A percentile compares a stretch with the other conserved stretches of the same genome.
These are phyloP conservation scores for Penicillium fimorum DNA, from an alignment of 495 filamentous ascomycete genomes.

Conservation along the genomic window DNA sequence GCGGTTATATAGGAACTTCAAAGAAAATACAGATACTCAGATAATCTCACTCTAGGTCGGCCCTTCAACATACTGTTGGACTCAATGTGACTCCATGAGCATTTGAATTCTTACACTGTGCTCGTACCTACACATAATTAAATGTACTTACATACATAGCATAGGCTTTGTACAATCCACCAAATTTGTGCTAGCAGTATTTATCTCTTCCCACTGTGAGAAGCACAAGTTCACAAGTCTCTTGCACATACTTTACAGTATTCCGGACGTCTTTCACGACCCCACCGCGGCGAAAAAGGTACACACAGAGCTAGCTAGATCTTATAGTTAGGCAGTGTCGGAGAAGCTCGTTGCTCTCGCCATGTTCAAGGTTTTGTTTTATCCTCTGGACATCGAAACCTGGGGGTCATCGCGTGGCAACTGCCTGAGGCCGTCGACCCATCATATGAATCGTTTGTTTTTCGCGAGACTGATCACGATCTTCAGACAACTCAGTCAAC, in stretches of 20 bases:
- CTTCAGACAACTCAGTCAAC: neutral
- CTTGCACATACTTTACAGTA: too few relatives aligned
- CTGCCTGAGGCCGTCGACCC: neutral
- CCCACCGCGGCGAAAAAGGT: too few relatives aligned
- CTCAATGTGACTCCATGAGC: neutral
- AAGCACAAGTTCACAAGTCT: too few relatives aligned
- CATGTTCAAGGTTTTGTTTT: neutral
- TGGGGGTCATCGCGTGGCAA: neutral
- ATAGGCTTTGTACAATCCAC: too few relatives aligned
- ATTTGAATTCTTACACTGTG: neutral
- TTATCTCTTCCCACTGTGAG: too few relatives aligned
- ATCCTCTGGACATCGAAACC: neutral
- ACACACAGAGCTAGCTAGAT: too few relatives aligned
- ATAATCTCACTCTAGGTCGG: neutral
- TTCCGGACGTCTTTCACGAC: too few relatives aligned
- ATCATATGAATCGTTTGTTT: neutral
- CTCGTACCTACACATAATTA: neutral
- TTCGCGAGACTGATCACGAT: neutral
- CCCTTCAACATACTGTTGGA: neutral
- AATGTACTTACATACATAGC: too few relatives aligned
- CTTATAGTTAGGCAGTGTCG: too few relatives aligned
- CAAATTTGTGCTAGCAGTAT: too few relatives aligned
- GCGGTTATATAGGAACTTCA: slow-evolving; percentile 31
- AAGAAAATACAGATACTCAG: slow-evolving; percentile 22
- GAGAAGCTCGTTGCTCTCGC: too few relatives aligned